phyloP scores from a whole-genome alignment of 2,329 filamentous ascomycete species.

The Verticillium zaregamsianum region DNA sequence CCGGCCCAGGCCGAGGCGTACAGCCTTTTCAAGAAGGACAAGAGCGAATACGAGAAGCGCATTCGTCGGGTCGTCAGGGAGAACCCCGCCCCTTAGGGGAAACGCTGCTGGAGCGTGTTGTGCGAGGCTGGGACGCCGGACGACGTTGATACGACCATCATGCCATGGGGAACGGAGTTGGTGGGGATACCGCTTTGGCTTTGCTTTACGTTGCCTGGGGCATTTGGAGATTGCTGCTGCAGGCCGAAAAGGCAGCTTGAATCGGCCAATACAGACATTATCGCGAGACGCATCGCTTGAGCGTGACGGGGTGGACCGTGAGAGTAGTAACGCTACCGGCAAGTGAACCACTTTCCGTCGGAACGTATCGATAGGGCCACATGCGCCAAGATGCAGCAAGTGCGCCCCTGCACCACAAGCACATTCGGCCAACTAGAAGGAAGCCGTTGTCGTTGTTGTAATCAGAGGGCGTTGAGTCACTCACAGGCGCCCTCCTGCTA shows the following conservation, averaged over 20 bases:
- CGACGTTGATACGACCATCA: background rate
- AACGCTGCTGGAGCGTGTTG: constrained; percentile 2
- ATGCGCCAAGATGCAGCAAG: background rate
- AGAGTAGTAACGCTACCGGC: background rate
- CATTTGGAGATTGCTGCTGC: background rate
- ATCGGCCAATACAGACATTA: background rate
- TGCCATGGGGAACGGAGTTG: constrained; percentile 1
- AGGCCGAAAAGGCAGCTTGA: background rate
- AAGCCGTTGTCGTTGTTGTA: background rate
- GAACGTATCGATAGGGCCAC: background rate
- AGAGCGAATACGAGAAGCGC: constrained; percentile 80
- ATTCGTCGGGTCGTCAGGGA: constrained; percentile 84
- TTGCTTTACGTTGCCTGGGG: background rate
- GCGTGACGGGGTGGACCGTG: background rate
- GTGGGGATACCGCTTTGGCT: background rate
- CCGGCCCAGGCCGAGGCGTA: constrained; percentile 97
- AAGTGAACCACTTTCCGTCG: background rate
- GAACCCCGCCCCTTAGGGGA: constrained; percentile 64
- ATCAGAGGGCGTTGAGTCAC: background rate
- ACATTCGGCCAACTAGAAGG: background rate
- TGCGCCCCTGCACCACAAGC: background rate
- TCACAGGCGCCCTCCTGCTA: background rate
- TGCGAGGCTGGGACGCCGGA: constrained; percentile 9
- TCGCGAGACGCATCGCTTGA: background rate
- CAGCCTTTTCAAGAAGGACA: constrained; percentile 92